Percentiles rank a stretch among this genome's conserved stretches.
Conservation (phyloP, 2,329 filamentous ascomycete genomes). For the Blastomyces silverae region DNA sequence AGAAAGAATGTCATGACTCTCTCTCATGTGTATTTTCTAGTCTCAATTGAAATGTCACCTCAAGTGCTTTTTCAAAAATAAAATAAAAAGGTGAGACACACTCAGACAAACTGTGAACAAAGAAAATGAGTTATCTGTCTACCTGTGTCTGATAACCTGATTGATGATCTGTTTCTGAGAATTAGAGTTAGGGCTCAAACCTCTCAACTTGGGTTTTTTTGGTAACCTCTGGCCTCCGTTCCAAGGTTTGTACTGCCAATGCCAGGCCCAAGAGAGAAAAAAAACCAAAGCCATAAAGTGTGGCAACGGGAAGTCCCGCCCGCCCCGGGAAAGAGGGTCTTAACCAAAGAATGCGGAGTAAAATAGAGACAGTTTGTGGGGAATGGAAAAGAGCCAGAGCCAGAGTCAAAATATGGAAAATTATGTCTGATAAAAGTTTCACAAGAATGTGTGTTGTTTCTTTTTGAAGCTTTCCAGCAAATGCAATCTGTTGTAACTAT, state of each 20-base stretch:
- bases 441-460: neutral
- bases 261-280: neutral
- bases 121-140: neutral
- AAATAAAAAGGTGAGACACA: neutral
- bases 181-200: slow-evolving; percentile 3
- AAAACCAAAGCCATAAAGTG: neutral
- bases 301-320: slow-evolving; percentile 9
- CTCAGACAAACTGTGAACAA: neutral
- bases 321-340: neutral
- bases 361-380: neutral
- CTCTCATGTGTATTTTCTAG: neutral
- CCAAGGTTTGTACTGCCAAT: no score
- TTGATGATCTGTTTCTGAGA: neutral
- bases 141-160: neutral
- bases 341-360: neutral
- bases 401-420: neutral
- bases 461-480: neutral
- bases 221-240: neutral
- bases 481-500: neutral
- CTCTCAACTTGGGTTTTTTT: neutral
- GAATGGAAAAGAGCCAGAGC: neutral
- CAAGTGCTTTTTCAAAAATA: neutral
- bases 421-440: no score
- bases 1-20: neutral
- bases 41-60: neutral